phyloP scores from a whole-genome alignment of 2,329 filamentous ascomycete species.

The Hymenoscyphus linearis region DNA sequence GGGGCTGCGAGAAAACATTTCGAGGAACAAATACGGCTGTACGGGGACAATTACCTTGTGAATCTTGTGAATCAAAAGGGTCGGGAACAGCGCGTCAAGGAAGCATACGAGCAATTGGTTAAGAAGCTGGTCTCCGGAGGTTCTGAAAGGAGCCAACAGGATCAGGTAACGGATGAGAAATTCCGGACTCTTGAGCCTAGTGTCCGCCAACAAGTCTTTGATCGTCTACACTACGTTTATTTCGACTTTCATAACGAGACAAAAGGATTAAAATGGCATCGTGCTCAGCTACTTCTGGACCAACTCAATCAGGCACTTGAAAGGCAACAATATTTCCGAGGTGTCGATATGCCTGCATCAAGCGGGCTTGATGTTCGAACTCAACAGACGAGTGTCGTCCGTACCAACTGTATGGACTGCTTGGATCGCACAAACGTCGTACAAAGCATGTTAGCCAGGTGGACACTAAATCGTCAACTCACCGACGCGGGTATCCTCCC shows the following conservation, averaged over 20 bases:
- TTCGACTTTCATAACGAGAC: conserved; percentile 99
- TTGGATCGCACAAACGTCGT: conserved; percentile 97
- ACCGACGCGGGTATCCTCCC: conserved; percentile 75
- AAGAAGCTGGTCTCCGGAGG: conserved; percentile 67
- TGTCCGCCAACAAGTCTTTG: conserved; percentile 55
- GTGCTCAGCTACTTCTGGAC: conserved; percentile 80
- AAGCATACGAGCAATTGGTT: conserved; percentile 89
- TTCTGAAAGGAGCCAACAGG: conserved; percentile 58
- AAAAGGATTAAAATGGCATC: conserved; percentile 89
- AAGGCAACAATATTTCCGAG: conserved; percentile 86
- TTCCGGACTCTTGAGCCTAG: conserved; percentile 71
- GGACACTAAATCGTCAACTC: conserved; percentile 83
- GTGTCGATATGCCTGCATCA: conserved; percentile 74
- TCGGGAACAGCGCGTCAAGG: conserved; percentile 82
- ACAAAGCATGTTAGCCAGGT: conserved; percentile 92
- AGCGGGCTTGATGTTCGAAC: conserved; percentile 75
- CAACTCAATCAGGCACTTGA: conserved; percentile 70
- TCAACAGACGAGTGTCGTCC: conserved; percentile 82
- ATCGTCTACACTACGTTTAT: conserved; percentile 91
- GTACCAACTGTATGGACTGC: conserved; percentile 99
- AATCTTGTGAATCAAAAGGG: conserved; percentile 97
- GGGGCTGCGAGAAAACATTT: conserved; percentile 82
- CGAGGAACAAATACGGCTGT: conserved; percentile 84
- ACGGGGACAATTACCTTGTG: conserved; percentile 95
- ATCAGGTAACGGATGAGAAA: conserved; percentile 68